Evolutionary conservation across 768 basidiomycete species (phyloP), one percentile per base, ranked within the genome.

Genomic region (Hericium erinaceus): DNA sequence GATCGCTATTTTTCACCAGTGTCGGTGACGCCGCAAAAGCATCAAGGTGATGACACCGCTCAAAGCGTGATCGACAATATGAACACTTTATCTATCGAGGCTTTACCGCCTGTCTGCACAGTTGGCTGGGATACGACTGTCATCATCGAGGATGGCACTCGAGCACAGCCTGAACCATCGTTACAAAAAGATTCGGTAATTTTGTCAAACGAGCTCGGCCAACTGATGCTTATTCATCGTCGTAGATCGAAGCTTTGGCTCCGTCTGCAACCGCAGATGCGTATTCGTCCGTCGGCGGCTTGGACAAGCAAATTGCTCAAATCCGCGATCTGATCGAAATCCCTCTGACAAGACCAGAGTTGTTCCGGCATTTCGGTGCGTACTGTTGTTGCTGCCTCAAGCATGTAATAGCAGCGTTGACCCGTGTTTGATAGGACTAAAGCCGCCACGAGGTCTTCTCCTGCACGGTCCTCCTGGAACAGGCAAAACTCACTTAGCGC

Each of bases 401-500:
- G 33, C 6, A 33, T 33, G 9, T 8, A 37, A 24, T 13, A 10
- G 48, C 40, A 26, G n/a, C 46, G 33, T 44, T n/a, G n/a, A n/a
- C 22, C 33, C 12, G 12, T 7, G 16, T n/a, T 5, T 48, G 7
- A n/a, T 56, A 82, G 92, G 90, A 39, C 77, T 99, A n/a, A 94
- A 90, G 65, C 95, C 95, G 15, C 95, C 95, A n/a, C 84, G 91
- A 49, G 97, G 97, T 4, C 88, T 98, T 48, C 80, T 98, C 18
- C 80, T 99, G 1, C 87, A 98, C 69, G 97, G 97, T 11, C 95
- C 94, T 11, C 93, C 97, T 2, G 97, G 97, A 39, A 98, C 97
- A 9, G 97, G 97, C 15, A 99, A 99, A 73, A 99, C 97, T 0
- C 93, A 97, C 66, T 77, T 99, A 2, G 95, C 97, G 11, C 85